Evolutionary conservation across 2,329 filamentous ascomycete species (phyloP).

Genomic region (Capronia americana): DNA sequence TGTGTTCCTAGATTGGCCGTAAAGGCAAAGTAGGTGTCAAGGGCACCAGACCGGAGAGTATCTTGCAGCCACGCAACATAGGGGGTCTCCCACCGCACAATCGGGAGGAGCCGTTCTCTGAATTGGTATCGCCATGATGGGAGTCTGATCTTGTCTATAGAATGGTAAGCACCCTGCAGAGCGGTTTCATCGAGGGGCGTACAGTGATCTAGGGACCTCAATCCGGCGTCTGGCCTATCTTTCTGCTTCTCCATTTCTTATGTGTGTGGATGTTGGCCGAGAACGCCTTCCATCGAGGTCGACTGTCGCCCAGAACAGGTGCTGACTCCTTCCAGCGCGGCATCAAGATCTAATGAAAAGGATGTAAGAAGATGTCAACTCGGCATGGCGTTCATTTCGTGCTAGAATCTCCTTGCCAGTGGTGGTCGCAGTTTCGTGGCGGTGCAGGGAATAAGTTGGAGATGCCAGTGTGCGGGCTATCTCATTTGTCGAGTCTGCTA

Average conservation of each 20-base stretch:
- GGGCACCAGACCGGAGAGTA: constrained; percentile 76
- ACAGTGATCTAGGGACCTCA: constrained; percentile 81
- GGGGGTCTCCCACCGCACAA: constrained; percentile 93
- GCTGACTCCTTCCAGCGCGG: neutral
- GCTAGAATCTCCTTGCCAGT: neutral
- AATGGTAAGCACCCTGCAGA: constrained; percentile 19
- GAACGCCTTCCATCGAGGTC: constrained; percentile 26
- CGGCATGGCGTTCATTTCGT: neutral
- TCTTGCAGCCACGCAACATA: constrained; percentile 88
- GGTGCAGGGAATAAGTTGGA: constrained; percentile 21
- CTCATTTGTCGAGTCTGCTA: constrained; percentile 1
- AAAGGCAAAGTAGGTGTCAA: constrained; percentile 96
- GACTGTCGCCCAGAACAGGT: constrained; percentile 7
- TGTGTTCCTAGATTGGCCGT: constrained; percentile 96
- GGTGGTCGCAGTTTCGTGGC: constrained; percentile 16
- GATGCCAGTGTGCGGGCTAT: constrained; percentile 7
- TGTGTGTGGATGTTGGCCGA: neutral
- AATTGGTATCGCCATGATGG: constrained; percentile 87
- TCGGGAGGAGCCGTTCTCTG: constrained; percentile 79
- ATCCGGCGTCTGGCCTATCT: constrained; percentile 65
- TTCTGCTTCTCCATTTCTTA: constrained; percentile 49
- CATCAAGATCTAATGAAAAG: constrained; percentile 19
- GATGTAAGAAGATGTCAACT: constrained; percentile 6
- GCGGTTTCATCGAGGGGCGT: constrained; percentile 32
- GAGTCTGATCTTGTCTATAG: constrained; percentile 77